Percentiles rank a stretch among this genome's conserved stretches.
Conservation (phyloP, 2,329 filamentous ascomycete species). For the Colletotrichum liaoningense region DNA sequence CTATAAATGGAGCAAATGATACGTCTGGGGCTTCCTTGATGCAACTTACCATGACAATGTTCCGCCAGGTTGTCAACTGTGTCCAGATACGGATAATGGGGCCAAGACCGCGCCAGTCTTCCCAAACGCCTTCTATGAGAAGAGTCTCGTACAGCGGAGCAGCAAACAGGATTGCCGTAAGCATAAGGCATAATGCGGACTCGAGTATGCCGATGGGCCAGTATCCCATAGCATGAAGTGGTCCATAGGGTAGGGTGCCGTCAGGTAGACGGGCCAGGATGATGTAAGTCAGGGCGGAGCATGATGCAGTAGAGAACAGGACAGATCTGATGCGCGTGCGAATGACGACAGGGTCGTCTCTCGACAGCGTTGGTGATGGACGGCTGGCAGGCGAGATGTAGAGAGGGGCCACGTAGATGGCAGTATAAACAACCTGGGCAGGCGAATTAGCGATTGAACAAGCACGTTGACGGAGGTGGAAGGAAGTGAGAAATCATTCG, state of each 20-base stretch:
- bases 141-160: conserved; percentile 87
- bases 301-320: conserved; percentile 77
- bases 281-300: conserved; percentile 74
- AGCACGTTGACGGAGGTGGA: too few species aligned
- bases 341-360: conserved; percentile 92
- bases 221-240: conserved; percentile 79
- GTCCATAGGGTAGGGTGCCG: conserved; percentile 60
- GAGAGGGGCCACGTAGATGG: conserved; percentile 90
- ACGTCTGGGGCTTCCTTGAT: conserved; percentile 8
- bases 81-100: conserved; percentile 70
- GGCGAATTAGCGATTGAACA: conserved; percentile 25
- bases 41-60: conserved; percentile 82
- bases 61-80: conserved; percentile 87
- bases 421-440: conserved; percentile 79
- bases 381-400: conserved; percentile 85
- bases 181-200: conserved; percentile 69
- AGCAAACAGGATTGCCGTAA: conserved; percentile 83
- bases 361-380: conserved; percentile 80
- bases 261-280: conserved; percentile 62
- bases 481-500: not conserved
- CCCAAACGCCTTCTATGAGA: conserved; percentile 78
- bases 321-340: conserved; percentile 86
- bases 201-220: conserved; percentile 81
- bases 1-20: not conserved
- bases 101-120: conserved; percentile 68